phyloP scores from a whole-genome alignment of 192 early-diverging fungal species.

The Coemansia sp. region DNA sequence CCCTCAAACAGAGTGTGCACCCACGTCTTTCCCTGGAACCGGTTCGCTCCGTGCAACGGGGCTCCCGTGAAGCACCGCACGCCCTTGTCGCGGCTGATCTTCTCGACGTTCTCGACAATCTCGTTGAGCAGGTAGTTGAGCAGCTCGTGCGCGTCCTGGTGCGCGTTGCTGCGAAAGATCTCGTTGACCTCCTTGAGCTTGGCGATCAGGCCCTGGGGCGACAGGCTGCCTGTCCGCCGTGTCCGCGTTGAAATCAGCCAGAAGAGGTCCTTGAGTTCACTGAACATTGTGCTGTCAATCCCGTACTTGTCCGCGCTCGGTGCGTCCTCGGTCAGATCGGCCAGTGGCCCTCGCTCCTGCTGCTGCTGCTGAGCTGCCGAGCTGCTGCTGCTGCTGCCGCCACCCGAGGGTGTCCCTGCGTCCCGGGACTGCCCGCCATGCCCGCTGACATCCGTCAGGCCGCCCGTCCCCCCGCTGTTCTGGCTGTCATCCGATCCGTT shows the following conservation, averaged over 20 bases:
- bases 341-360: too few relatives aligned
- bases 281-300: conserved; percentile 78
- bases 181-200: conserved; percentile 94
- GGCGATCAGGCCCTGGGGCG: conserved; percentile 76
- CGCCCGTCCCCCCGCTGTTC: conserved; percentile 1
- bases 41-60: conserved; percentile 15
- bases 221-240: conserved; percentile 76
- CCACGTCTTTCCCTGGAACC: conserved; percentile 60
- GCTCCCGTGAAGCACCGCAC: conserved; percentile 11
- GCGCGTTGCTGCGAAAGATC: conserved; percentile 85
- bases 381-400: too few relatives aligned
- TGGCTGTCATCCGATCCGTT: conserved; percentile 18
- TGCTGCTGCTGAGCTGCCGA: too few relatives aligned
- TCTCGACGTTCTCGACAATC: conserved; percentile 78
- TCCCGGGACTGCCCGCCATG: not conserved
- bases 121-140: conserved; percentile 91
- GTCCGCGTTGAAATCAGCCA: conserved; percentile 72
- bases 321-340: not conserved
- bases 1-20: conserved; percentile 96
- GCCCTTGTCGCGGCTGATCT: conserved; percentile 54
- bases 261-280: conserved; percentile 82
- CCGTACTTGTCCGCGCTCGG: conserved; percentile 42
- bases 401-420: not conserved
- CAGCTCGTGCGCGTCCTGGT: conserved; percentile 99
- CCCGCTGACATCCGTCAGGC: not conserved